Evolutionary conservation across 2,329 filamentous ascomycete genomes (phyloP).

Genomic region (Colletotrichum sp.): DNA sequence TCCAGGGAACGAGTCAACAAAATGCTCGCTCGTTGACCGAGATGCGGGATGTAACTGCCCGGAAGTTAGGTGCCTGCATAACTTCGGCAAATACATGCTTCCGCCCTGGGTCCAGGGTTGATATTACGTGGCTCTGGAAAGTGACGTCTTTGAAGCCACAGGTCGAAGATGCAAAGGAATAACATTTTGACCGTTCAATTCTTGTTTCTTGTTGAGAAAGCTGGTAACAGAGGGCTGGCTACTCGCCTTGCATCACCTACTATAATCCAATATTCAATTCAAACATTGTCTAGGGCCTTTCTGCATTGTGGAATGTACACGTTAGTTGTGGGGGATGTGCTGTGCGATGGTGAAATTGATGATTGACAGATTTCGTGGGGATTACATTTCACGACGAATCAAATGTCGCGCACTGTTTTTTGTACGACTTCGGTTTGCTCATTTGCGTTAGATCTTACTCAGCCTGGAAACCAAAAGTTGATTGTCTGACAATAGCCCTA

Average conservation of each 20-base stretch:
- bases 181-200: not conserved
- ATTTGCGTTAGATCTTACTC: not conserved
- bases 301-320: not conserved
- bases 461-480: not conserved
- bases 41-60: not conserved
- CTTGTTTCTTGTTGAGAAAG: not conserved
- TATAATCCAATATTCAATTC: not conserved
- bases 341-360: not conserved
- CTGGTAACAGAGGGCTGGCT: not conserved
- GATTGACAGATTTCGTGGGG: not conserved
- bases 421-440: not conserved
- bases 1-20: not conserved
- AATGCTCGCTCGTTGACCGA: not conserved
- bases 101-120: not conserved
- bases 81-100: not conserved
- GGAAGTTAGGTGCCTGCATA: not conserved
- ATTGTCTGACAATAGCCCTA: not conserved
- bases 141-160: not conserved
- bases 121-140: rapidly evolving
- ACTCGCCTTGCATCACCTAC: not conserved
- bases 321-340: rapidly evolving
- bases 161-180: not conserved
- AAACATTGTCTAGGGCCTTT: not conserved
- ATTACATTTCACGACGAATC: not conserved
- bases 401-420: not conserved